Base-by-base conservation (phyloP, 2,329 filamentous ascomycete species). In the Cladophialophora bantiana region DNA sequence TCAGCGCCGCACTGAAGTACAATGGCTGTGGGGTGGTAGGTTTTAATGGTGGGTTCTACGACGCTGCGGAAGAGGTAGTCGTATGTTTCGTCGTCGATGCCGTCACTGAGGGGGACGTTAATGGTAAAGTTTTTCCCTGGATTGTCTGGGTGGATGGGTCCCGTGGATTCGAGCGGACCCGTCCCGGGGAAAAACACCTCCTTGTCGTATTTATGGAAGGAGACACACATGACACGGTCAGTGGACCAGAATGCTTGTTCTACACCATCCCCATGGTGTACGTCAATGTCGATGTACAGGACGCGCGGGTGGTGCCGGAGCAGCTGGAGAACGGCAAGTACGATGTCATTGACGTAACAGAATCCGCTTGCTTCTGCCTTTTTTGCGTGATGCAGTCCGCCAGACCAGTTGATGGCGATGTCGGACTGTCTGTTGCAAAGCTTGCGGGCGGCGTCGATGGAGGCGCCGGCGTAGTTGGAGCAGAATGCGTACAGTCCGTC, bases 311-410 rank as follows among this genome's bases (percentile, higher is more conserved):
- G 88, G 75, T 90, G 86, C 35, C 91, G 89, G 15, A 98, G 84
- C 9, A 99, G 86, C 77, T 97, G 91, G 42, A 98, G 85, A 73
- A 97, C 95, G 40, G 91, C 93, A 55, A 99, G 86, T 65, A 98
- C 95, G 74, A 98, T 98, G 79, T 99, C 95, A 78, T 99, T 99
- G 81, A 98, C 93, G 81, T 99, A 99, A 82, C 95, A 99, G 79
- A 99, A 99, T 0, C 95, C 95, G 13, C 91, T 94, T 0, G 95
- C 94, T 79, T 97, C 93, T 61, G 90, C 88, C 77, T 94, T 95
- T 79, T 98, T 97, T 54, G 95, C 95, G 76, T 99, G 95, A 78
- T 99, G 95, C 35, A 99, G 86, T 10, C 95, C 95, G 40, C 95
- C 95, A 18, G 93, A 95, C 95, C 95, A 99, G 74, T 96, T 96